Evolutionary conservation across 140 eudicot genomes (phyloP), one percentile per base, ranked within the genome.

Genomic region (Cichorium intybus): DNA sequence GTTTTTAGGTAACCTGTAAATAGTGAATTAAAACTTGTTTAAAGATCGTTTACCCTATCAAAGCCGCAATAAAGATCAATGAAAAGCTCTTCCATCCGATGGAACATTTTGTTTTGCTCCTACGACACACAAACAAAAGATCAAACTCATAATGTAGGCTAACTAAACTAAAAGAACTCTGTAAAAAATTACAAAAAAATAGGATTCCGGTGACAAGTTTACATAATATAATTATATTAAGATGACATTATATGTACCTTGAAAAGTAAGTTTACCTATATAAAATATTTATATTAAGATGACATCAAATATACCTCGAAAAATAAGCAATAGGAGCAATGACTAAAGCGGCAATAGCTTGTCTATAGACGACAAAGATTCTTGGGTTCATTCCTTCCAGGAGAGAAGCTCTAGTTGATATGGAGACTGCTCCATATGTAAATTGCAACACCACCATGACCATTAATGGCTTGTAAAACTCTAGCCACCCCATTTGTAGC

Each of bases 311-410:
- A 14, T 74, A 89, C 97, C 88, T 83, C 21, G 87, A 31, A 58
- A 82, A 56, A 51, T 53, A 82, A 58, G 96, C 95, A 59, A 88
- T 7, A 22, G 96, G 98, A 68, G 84, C 46, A 35, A 88, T 79
- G 45, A 88, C 66, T 39, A 85, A 24, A 56, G 84, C 68, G 33
- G 96, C 96, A 60, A 81, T 68, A 57, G 75, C 79, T 77, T 92
- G 98, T 49, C 98, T 75, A 62, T 92, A 92, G 35, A 87, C 89
- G 47, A 92, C 87, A 72, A 92, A 92, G 9, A 92, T 84, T 53
- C 89, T 69, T 7, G 96, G 88, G 54, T 86, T 92, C 84, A 92
- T 74, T 46, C 86, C 98, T 73, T 92, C 76, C 69, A 87, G 66
- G 46, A 87, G 85, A 64, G 95, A 83, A 68, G 88, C 96, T 76